Percentiles rank a stretch among this genome's conserved stretches.
Evolutionary conservation across 2,329 filamentous ascomycete species (phyloP).

Genomic region (Nannizzia gypsea): DNA sequence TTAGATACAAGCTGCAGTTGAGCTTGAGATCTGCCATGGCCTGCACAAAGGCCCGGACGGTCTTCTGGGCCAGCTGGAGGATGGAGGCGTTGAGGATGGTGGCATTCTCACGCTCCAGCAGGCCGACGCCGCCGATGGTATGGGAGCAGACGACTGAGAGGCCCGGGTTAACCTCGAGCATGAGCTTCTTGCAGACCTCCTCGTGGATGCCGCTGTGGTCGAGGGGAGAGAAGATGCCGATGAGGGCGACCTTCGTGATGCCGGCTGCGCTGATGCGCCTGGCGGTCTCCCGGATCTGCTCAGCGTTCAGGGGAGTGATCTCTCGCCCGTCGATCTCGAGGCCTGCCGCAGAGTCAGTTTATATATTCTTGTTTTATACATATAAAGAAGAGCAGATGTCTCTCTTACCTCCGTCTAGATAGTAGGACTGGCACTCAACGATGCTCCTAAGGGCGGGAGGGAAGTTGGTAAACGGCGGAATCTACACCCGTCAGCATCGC

Average conservation of each 20-base stretch:
- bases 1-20: slow-evolving; percentile 47
- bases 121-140: slow-evolving; percentile 35
- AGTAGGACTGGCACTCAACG: slow-evolving; percentile 32
- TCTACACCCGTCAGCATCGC: slow-evolving; percentile 12
- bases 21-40: slow-evolving; percentile 42
- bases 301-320: slow-evolving; percentile 29
- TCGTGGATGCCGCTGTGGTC: slow-evolving; percentile 35
- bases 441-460: slow-evolving; percentile 31
- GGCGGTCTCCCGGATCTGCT: slow-evolving; percentile 28
- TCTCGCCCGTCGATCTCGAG: slow-evolving; percentile 41
- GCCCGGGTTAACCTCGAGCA: slow-evolving; percentile 27
- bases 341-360: slow-evolving; percentile 18
- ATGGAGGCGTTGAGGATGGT: slow-evolving; percentile 54
- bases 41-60: slow-evolving; percentile 45
- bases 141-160: slow-evolving; percentile 35
- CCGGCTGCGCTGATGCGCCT: slow-evolving; percentile 26
- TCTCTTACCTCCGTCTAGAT: slow-evolving; percentile 30
- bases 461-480: slow-evolving; percentile 39
- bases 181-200: slow-evolving; percentile 28
- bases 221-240: slow-evolving; percentile 39
- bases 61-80: slow-evolving; percentile 45
- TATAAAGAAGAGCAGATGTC: not conserved
- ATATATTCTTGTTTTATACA: not conserved
- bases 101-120: slow-evolving; percentile 51
- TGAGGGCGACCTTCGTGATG: slow-evolving; percentile 31